A percentile compares a stretch with the other conserved stretches of the same genome.
These are phyloP conservation scores for Amoebophrya sp. DNA, from an alignment of 169 alveolate species.

Conservation along the genomic window DNA sequence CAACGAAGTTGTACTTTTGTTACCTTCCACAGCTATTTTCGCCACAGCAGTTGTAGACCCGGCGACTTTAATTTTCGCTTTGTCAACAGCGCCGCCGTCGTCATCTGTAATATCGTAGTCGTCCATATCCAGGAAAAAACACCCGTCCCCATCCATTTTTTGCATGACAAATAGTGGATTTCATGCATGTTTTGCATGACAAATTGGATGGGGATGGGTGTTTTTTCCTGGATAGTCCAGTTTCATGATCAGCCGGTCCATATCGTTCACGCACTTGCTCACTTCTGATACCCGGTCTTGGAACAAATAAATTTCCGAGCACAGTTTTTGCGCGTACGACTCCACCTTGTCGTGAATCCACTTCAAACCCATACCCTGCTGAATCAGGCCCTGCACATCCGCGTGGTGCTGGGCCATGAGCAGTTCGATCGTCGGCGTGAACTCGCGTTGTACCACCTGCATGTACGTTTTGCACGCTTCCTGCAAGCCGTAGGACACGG, in stretches of 20 bases:
- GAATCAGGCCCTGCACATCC: not conserved
- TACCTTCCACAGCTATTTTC: no score
- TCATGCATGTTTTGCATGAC: no score
- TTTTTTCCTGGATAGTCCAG: no score
- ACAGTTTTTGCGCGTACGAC: not conserved
- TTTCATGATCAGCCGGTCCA: not conserved
- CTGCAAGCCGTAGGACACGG: conserved; percentile 37
- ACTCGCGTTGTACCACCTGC: conserved; percentile 36
- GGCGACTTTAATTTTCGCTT: no score
- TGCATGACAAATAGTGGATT: no score
- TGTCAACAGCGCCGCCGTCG: no score
- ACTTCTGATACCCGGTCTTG: not conserved
- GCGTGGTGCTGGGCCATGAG: not conserved
- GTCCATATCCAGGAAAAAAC: no score
- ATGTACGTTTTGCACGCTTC: conserved; percentile 45
- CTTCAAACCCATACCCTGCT: not conserved
- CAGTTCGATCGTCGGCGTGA: not conserved
- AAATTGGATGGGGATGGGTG: no score
- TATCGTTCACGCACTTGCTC: not conserved
- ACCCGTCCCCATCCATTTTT: no score
- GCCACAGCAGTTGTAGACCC: no score
- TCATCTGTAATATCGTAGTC: no score
- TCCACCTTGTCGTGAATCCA: conserved; percentile 1
- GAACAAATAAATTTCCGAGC: not conserved
- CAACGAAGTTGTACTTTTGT: no score